Percentiles rank a stretch among this genome's conserved stretches.
phyloP scores from a whole-genome alignment of 2,329 filamentous ascomycete genomes.

The Aspergillus versicolor region DNA sequence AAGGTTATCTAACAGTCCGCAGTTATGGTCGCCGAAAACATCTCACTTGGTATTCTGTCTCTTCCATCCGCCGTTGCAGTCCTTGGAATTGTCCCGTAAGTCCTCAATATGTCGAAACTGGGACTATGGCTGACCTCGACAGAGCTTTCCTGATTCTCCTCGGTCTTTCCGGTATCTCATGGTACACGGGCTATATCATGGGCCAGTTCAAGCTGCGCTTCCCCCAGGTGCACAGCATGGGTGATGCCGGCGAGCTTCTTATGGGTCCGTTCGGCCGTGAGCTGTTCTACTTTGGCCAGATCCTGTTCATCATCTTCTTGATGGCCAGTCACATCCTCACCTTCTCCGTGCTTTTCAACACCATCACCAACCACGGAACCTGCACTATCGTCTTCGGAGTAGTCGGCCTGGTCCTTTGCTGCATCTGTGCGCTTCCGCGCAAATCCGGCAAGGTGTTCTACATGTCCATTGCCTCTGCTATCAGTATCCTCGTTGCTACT shows the following conservation, averaged over 20 bases:
- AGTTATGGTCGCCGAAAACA: conserved; percentile 60
- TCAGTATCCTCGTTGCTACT: too few relatives aligned
- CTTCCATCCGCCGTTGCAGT: conserved; percentile 55
- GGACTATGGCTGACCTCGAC: too few relatives aligned
- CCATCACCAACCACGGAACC: conserved; percentile 58
- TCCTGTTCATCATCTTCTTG: conserved; percentile 65
- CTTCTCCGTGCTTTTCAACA: conserved; percentile 66
- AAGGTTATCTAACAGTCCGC: too few relatives aligned
- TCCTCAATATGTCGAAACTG: not conserved
- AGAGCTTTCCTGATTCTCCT: not conserved
- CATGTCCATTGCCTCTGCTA: too few relatives aligned
- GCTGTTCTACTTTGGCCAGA: conserved; percentile 60
- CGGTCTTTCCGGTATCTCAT: conserved; percentile 49
- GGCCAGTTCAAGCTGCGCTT: conserved; percentile 58
- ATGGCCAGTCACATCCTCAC: conserved; percentile 70
- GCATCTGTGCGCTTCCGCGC: too few relatives aligned
- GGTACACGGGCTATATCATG: conserved; percentile 59
- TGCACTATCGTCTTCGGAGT: conserved; percentile 61
- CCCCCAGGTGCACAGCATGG: conserved; percentile 64
- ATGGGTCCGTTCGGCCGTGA: conserved; percentile 63
- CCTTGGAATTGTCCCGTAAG: conserved; percentile 55
- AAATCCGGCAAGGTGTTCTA: too few relatives aligned
- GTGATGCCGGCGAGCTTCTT: conserved; percentile 65
- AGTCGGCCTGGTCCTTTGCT: conserved; percentile 24
- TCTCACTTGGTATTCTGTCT: conserved; percentile 58